Evolutionary conservation across 306 rosid species (phyloP).

Genomic region (Sophora flavescens): DNA sequence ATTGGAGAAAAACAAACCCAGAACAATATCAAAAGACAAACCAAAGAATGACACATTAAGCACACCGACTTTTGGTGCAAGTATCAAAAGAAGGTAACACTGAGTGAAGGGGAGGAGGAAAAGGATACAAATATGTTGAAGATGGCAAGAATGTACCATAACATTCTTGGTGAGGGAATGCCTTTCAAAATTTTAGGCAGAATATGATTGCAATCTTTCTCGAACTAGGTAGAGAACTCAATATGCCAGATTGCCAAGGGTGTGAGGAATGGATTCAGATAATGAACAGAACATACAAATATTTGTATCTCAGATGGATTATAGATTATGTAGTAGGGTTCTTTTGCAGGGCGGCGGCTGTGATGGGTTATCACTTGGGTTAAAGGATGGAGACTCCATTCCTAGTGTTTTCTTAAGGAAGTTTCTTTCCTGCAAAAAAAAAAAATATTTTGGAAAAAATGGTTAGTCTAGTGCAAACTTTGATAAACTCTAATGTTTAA

Average conservation of each 20-base stretch:
- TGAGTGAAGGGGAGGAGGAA: slow-evolving; percentile 44
- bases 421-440: slow-evolving; percentile 77
- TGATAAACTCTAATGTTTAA: slow-evolving; percentile 7
- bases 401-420: slow-evolving; percentile 91
- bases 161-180: slow-evolving; percentile 60
- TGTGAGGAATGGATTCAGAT: slow-evolving; percentile 11
- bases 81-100: slow-evolving; percentile 45
- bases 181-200: slow-evolving; percentile 72
- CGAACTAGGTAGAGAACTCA: slow-evolving; percentile 46
- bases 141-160: slow-evolving; percentile 60
- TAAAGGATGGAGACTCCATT: slow-evolving; percentile 73
- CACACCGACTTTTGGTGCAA: slow-evolving; percentile 57
- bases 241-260: slow-evolving; percentile 31
- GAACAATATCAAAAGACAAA: slow-evolving; percentile 60
- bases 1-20: slow-evolving; percentile 55
- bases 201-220: slow-evolving; percentile 59
- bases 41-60: slow-evolving; percentile 75
- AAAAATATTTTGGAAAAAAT: slow-evolving; percentile 1
- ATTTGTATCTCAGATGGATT: slow-evolving; percentile 50
- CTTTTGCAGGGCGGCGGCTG: slow-evolving; percentile 91
- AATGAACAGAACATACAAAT: slow-evolving; percentile 20
- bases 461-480: slow-evolving; percentile 47
- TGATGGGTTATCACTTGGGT: slow-evolving; percentile 56
- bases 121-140: slow-evolving; percentile 57
- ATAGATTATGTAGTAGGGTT: slow-evolving; percentile 84